These are phyloP conservation scores for Carex kokanica DNA, from an alignment of 176 grass and related monocot species.

Conservation along the genomic window DNA sequence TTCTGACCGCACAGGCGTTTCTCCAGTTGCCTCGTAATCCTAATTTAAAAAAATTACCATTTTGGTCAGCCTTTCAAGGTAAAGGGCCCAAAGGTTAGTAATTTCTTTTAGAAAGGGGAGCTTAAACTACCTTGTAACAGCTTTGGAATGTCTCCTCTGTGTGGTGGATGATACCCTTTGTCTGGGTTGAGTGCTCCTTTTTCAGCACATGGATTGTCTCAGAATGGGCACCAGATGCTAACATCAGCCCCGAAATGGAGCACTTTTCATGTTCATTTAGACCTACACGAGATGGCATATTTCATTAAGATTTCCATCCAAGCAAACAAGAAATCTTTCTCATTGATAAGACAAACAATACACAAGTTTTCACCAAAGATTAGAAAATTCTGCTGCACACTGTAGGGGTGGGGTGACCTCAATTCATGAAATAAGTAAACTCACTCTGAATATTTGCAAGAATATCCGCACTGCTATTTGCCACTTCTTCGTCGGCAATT, in stretches of 20 bases:
- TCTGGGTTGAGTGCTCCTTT: conserved; percentile 46
- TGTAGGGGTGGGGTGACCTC: background rate
- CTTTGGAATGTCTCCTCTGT: conserved; percentile 57
- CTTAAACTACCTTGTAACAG: conserved; percentile 45
- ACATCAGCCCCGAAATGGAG: conserved; percentile 47
- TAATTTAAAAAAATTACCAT: background rate
- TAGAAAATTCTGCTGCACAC: background rate
- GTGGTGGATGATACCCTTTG: conserved; percentile 49
- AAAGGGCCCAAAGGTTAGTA: background rate
- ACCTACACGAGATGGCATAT: conserved; percentile 31
- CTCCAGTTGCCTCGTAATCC: conserved; percentile 81
- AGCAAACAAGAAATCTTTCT: background rate
- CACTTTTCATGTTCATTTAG: conserved; percentile 29
- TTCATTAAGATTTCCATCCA: background rate
- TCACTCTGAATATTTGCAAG: conserved; percentile 61
- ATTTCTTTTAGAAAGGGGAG: background rate
- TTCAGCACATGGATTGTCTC: conserved; percentile 43
- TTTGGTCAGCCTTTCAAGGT: background rate
- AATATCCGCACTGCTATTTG: conserved; percentile 46
- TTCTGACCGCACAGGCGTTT: conserved; percentile 67
- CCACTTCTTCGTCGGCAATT: conserved; percentile 43
- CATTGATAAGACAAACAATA: background rate
- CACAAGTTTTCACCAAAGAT: background rate
- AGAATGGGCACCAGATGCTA: conserved; percentile 41
- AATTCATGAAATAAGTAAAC: conserved; percentile 2